phyloP scores from a whole-genome alignment of 106 monocot genomes.

The Posidonia australis region DNA sequence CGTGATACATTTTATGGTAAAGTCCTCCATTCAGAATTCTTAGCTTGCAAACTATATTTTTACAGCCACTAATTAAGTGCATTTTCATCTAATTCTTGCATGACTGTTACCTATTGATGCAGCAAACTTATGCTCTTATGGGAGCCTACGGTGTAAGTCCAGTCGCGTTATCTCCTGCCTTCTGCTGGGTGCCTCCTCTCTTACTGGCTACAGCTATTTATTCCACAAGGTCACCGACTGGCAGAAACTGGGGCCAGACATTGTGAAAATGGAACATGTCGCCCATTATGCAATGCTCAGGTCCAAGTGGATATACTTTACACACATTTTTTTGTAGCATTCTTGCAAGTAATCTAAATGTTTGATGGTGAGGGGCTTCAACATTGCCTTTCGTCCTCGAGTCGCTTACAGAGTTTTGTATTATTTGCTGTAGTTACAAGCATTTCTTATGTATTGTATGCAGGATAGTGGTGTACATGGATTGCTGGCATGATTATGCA shows the following conservation, averaged over 20 bases:
- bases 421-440: too few relatives aligned
- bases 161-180: constrained; percentile 3
- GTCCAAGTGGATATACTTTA: too few relatives aligned
- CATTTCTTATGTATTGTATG: too few relatives aligned
- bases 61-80: not conserved
- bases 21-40: not conserved
- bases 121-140: constrained; percentile 3
- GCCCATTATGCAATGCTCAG: too few relatives aligned
- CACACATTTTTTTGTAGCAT: too few relatives aligned
- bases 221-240: not conserved
- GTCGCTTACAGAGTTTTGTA: too few relatives aligned
- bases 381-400: too few relatives aligned
- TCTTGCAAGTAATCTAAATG: too few relatives aligned
- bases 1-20: constrained; percentile 57
- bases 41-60: not conserved
- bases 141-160: constrained; percentile 7
- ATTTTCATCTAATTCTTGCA: not conserved
- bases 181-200: constrained; percentile 10
- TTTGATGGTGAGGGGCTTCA: too few relatives aligned
- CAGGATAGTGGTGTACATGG: too few relatives aligned
- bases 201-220: constrained; percentile 8
- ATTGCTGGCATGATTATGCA: too few relatives aligned
- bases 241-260: not conserved
- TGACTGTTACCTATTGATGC: not conserved
- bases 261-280: too few relatives aligned